Conservation (phyloP, 2,329 filamentous ascomycete genomes). For the Fusarium staphyleae region DNA sequence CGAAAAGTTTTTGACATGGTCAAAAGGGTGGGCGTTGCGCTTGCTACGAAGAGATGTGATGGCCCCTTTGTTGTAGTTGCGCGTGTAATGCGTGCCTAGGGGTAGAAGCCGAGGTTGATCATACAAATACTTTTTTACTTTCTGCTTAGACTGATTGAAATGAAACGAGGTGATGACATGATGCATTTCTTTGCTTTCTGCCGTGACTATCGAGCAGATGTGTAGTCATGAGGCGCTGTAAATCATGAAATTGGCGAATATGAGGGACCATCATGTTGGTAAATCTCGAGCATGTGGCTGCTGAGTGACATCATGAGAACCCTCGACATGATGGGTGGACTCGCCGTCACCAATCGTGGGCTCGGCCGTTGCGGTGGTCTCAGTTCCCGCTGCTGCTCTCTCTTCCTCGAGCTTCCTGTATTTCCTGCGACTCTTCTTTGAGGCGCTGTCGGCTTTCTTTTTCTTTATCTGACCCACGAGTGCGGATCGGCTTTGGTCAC, state of each 20-base stretch:
- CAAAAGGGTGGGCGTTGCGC: constrained; percentile 58
- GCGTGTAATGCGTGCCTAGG: constrained; percentile 58
- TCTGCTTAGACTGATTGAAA: constrained; percentile 47
- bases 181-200: not conserved
- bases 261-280: not conserved
- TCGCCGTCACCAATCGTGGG: not conserved
- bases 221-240: not conserved
- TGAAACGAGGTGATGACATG: constrained; percentile 41
- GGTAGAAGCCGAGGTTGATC: constrained; percentile 63
- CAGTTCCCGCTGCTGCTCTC: constrained; percentile 41
- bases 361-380: not conserved
- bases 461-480: constrained; percentile 69
- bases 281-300: not conserved
- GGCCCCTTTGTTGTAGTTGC: constrained; percentile 59
- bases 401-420: constrained; percentile 69
- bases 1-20: constrained; percentile 65
- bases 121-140: constrained; percentile 61
- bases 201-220: not conserved
- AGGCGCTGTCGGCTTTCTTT: constrained; percentile 76
- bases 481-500: constrained; percentile 70
- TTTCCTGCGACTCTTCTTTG: constrained; percentile 85
- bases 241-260: not conserved
- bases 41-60: constrained; percentile 56
- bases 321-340: not conserved
- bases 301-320: not conserved